Evolutionary conservation across 106 monocot species (phyloP), one percentile per base, ranked within the genome.

Genomic region (Triglochin maritima): DNA sequence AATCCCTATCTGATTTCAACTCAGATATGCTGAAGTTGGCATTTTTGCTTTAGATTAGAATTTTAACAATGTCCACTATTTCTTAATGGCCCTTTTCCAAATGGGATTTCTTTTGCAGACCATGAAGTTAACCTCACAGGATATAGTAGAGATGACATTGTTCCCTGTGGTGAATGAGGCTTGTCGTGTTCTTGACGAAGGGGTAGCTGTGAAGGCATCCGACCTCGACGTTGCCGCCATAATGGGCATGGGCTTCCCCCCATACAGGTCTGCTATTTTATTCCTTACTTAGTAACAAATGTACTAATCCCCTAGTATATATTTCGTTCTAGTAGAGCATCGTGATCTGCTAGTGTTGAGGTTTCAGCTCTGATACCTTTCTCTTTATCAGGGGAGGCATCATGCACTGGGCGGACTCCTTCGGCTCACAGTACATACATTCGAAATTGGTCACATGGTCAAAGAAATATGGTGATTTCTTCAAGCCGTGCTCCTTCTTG

Each of bases 241-340:
- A 67, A 86, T 89, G 77, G 94, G 94, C 79, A 94, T 94, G 94
- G 94, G 94, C 0, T 94, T 94, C 62, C 94, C 94, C 49, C 76
- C 94, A 62, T 89, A 84, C 72, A 94, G 89, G 94, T 94, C 1
- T 29, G 29, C 29, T 29, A 29, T 29, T 29, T 29, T 29, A 29
- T 29, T 29, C 29, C 29, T 29, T 29, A 29, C 29, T 29, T 29
- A 0, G 29, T 29, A 29, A 29, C 29, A 29, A 29, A 29, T 29
- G 29, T 29, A 29, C 29, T 29, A 29, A 29, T 29, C 29, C 29
- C 29, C 29, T 29, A 29, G 29, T 29, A 29, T 29, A 29, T 29
- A 29, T 29, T 29, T 29, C 29, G 29, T 29, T 29, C 29, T 29
- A 29, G 29, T 1, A 29, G 29, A 29, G 29, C 29, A 29, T 29